Conservation (phyloP, 1,284 basidiomycete genomes). For the Pascua guehoae region DNA sequence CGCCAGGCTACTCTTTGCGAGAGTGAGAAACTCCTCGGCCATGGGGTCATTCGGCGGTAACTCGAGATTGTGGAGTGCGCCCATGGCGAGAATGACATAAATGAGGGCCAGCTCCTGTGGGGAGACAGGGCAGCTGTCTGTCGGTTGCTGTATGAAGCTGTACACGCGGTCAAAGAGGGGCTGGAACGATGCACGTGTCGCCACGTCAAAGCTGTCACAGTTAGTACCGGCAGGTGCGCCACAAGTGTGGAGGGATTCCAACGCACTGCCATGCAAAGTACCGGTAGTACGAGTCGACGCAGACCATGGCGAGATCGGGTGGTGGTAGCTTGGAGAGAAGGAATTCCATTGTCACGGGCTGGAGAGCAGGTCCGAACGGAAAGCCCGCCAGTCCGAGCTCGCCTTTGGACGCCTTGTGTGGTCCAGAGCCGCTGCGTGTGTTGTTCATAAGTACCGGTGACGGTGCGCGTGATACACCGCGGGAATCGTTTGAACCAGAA, state of each 20-base stretch:
- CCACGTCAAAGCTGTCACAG: slow-evolving; percentile 21
- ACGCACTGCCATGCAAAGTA: slow-evolving; percentile 33
- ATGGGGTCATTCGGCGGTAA: slow-evolving; percentile 31
- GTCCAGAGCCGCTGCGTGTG: background rate
- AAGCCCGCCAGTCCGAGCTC: background rate
- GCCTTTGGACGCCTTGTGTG: background rate
- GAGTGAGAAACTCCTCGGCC: slow-evolving; percentile 28
- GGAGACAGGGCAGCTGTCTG: background rate
- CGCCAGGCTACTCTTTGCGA: slow-evolving; percentile 27
- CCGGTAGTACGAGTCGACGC: slow-evolving; percentile 29
- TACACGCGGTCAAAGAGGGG: slow-evolving; percentile 23
- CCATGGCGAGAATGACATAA: slow-evolving; percentile 32
- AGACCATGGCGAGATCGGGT: slow-evolving; percentile 21
- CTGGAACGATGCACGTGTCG: slow-evolving; percentile 21
- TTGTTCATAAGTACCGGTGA: background rate
- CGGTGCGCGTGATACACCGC: background rate
- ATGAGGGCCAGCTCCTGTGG: slow-evolving; percentile 30
- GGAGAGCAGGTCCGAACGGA: slow-evolving; percentile 11
- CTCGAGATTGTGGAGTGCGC: slow-evolving; percentile 35
- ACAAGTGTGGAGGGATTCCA: background rate
- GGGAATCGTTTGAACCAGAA: background rate
- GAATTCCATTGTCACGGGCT: slow-evolving; percentile 2
- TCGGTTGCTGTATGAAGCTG: background rate
- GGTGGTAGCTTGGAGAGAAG: slow-evolving; percentile 23
- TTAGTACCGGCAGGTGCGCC: background rate